Conservation (phyloP, 805 yeast genomes). For the Cyberlindnera xishuangbannaensis region DNA sequence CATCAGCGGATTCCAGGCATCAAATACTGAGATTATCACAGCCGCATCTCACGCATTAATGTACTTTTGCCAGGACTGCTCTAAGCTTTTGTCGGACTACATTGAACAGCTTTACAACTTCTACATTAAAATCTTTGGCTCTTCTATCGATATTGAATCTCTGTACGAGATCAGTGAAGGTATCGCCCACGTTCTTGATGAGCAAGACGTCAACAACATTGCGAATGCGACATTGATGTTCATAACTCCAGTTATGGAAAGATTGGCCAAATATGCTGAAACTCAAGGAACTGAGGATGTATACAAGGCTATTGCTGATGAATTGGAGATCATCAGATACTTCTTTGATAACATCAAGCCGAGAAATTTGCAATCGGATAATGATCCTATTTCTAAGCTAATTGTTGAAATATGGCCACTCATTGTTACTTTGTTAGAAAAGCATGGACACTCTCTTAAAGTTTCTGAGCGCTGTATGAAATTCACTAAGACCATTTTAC, state of each 20-base stretch:
- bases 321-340: slow-evolving; percentile 61
- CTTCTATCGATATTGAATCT: slow-evolving; percentile 58
- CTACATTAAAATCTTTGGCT: slow-evolving; percentile 47
- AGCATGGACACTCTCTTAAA: slow-evolving; percentile 51
- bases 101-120: slow-evolving; percentile 72
- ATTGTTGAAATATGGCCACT: slow-evolving; percentile 60
- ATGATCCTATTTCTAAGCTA: slow-evolving; percentile 47
- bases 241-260: slow-evolving; percentile 56
- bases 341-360: slow-evolving; percentile 55
- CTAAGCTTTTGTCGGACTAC: slow-evolving; percentile 53
- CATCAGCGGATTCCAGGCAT: slow-evolving; percentile 57
- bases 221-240: slow-evolving; percentile 55
- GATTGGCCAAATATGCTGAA: slow-evolving; percentile 28
- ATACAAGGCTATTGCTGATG: slow-evolving; percentile 55
- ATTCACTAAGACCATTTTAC: slow-evolving; percentile 58
- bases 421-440: slow-evolving; percentile 39
- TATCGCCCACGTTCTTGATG: slow-evolving; percentile 71
- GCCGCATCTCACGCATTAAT: slow-evolving; percentile 93
- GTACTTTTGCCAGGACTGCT: slow-evolving; percentile 93
- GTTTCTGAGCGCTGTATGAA: slow-evolving; percentile 75
- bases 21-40: slow-evolving; percentile 43
- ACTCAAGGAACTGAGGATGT: slow-evolving; percentile 29
- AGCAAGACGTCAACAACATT: slow-evolving; percentile 49
- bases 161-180: slow-evolving; percentile 84
- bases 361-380: slow-evolving; percentile 19